Percentiles rank a stretch among this genome's conserved stretches.
These are phyloP conservation scores for Coniochaeta hoffmannii DNA, from an alignment of 2,329 filamentous ascomycete species.

Conservation along the genomic window DNA sequence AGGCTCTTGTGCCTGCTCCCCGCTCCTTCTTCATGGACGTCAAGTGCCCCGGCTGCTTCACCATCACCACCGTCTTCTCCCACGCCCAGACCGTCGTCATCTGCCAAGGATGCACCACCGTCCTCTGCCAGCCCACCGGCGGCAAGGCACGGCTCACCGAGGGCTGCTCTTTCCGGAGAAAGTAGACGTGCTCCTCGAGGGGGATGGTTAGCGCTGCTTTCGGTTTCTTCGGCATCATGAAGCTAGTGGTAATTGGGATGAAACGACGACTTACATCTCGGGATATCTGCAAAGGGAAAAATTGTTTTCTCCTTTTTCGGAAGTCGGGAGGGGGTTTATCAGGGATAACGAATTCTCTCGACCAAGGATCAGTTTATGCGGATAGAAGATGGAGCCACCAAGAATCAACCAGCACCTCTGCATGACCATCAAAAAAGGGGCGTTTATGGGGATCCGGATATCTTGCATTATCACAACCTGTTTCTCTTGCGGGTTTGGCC, in stretches of 20 bases:
- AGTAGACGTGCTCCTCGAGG: conserved; percentile 79
- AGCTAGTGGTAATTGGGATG: conserved; percentile 43
- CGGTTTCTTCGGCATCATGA: conserved; percentile 35
- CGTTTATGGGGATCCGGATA: conserved; percentile 76
- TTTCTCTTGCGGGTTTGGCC: conserved; percentile 26
- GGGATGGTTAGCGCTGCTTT: conserved; percentile 31
- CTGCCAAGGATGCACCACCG: conserved; percentile 98
- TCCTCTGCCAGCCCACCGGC: conserved; percentile 98
- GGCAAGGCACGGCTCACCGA: conserved; percentile 98
- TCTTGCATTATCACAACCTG: conserved; percentile 56
- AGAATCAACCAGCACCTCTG: conserved; percentile 45
- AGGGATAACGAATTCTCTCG: conserved; percentile 12
- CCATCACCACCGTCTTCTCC: conserved; percentile 99
- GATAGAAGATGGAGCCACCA: conserved; percentile 65
- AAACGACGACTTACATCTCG: conserved; percentile 33
- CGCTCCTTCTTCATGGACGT: conserved; percentile 99
- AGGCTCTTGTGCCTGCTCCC: conserved; percentile 91
- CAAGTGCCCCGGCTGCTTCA: conserved; percentile 99
- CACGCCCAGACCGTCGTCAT: conserved; percentile 99
- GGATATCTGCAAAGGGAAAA: conserved; percentile 40
- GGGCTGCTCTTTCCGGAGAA: conserved; percentile 99
- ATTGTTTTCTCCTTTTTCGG: conserved; percentile 12
- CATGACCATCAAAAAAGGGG: conserved; percentile 37
- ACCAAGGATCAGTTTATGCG: conserved; percentile 41
- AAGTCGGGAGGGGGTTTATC: neutral